Evolutionary conservation across 225 moss, liverwort and hornwort species (phyloP).

Genomic region (Polytrichum commune): DNA sequence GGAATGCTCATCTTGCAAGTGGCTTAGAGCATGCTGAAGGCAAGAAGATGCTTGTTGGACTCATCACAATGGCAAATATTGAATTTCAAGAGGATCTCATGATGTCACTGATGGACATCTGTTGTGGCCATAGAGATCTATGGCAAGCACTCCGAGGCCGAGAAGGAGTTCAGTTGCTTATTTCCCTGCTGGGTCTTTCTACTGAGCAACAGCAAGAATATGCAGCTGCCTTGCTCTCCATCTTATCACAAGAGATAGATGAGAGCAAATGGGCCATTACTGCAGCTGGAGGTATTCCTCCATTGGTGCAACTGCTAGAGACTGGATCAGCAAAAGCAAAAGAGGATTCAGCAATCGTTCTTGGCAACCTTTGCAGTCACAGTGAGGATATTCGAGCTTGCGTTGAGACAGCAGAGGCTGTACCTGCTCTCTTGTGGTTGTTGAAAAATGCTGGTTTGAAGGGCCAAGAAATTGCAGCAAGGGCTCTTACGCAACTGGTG

Average conservation of each 20-base stretch:
- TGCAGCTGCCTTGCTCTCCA: conserved; percentile 84
- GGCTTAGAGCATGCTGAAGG: conserved; percentile 86
- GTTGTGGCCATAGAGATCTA: conserved; percentile 72
- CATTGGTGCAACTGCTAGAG: conserved; percentile 87
- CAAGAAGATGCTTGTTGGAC: conserved; percentile 95
- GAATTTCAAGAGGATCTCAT: conserved; percentile 82
- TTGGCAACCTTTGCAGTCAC: conserved; percentile 91
- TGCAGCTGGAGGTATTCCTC: conserved; percentile 98
- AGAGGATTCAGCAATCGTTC: conserved; percentile 90
- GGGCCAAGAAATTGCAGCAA: conserved; percentile 88
- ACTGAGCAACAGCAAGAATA: conserved; percentile 91
- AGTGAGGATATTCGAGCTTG: conserved; percentile 98
- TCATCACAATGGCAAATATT: conserved; percentile 76
- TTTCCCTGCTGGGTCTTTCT: conserved; percentile 71
- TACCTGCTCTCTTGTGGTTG: conserved; percentile 89
- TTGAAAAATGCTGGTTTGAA: conserved; percentile 91
- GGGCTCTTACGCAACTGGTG: conserved; percentile 91
- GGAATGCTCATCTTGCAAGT: conserved; percentile 67
- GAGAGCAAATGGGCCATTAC: conserved; percentile 99
- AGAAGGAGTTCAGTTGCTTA: conserved; percentile 93
- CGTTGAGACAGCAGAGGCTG: conserved; percentile 97
- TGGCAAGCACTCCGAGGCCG: conserved; percentile 92
- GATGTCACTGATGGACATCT: conserved; percentile 78
- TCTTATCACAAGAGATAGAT: conserved; percentile 88
- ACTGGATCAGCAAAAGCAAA: conserved; percentile 94